These are phyloP conservation scores for Fremontodendron californicum DNA, from an alignment of 345 rosid genomes.

Conservation along the genomic window DNA sequence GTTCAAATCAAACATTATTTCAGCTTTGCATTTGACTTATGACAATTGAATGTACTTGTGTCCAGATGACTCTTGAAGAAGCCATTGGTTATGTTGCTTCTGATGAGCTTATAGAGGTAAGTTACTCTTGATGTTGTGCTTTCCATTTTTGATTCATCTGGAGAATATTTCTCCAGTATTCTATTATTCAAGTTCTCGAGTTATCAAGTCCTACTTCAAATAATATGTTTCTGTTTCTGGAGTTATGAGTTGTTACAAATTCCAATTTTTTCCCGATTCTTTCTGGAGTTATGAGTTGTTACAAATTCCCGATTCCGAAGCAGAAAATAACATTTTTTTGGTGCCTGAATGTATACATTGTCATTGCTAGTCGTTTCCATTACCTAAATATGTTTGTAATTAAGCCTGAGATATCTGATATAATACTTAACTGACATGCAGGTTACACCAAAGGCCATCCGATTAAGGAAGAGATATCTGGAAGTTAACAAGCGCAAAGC, in stretches of 20 bases:
- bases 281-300: no score
- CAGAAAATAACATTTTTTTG: neutral
- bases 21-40: slow-evolving; percentile 6
- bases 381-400: neutral
- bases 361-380: neutral
- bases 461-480: slow-evolving; percentile 77
- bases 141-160: neutral
- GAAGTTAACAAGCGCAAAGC: slow-evolving; percentile 92
- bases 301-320: neutral
- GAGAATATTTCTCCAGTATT: neutral
- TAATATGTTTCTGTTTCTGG: neutral
- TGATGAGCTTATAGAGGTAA: slow-evolving; percentile 96
- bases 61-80: slow-evolving; percentile 95
- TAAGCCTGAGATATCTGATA: no score
- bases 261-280: no score
- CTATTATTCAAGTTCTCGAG: neutral
- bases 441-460: slow-evolving; percentile 91
- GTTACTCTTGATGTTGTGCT: neutral
- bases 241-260: neutral
- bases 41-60: slow-evolving; percentile 16
- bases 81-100: slow-evolving; percentile 95
- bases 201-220: neutral
- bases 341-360: neutral
- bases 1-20: neutral
- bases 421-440: slow-evolving; percentile 21